A percentile compares a stretch with the other conserved stretches of the same genome.
Evolutionary conservation across 2,329 filamentous ascomycete genomes (phyloP).

Genomic region (Chrysoporthe puriensis): DNA sequence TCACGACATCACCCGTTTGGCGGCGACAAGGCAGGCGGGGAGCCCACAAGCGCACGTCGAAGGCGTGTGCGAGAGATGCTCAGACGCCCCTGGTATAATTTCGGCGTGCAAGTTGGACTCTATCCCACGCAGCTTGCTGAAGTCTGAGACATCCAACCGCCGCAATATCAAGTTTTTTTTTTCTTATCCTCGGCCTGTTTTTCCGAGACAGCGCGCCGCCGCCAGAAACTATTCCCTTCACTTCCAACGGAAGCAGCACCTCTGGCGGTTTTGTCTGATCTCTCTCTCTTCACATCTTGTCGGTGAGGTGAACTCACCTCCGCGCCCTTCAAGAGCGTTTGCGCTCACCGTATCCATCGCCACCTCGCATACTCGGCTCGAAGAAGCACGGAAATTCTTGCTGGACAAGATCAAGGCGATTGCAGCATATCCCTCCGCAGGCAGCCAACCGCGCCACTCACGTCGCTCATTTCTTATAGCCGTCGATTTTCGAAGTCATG

Average conservation of each 20-base stretch:
- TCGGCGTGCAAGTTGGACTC: neutral
- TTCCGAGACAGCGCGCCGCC: slow-evolving; percentile 4
- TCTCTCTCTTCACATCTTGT: neutral
- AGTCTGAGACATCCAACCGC: slow-evolving; percentile 12
- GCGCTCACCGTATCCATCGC: neutral
- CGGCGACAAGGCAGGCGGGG: neutral
- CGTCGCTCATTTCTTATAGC: neutral
- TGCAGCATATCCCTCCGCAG: slow-evolving; percentile 8
- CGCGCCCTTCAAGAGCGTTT: neutral
- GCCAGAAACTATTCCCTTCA: neutral
- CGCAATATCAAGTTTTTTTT: neutral
- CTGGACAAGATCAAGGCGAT: slow-evolving; percentile 1
- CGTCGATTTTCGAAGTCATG: slow-evolving; percentile 17
- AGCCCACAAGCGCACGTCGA: neutral
- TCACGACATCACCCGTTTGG: neutral
- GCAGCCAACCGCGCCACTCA: neutral
- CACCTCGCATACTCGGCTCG: neutral
- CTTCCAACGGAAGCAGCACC: neutral
- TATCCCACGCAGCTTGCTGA: neutral
- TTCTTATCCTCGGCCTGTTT: neutral
- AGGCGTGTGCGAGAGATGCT: neutral
- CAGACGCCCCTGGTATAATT: neutral
- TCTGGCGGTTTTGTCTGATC: neutral
- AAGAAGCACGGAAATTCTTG: neutral
- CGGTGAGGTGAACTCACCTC: neutral